Evolutionary conservation across 1,284 basidiomycete species (phyloP), one percentile per base, ranked within the genome.

Genomic region (Uromyces viciae-fabae): DNA sequence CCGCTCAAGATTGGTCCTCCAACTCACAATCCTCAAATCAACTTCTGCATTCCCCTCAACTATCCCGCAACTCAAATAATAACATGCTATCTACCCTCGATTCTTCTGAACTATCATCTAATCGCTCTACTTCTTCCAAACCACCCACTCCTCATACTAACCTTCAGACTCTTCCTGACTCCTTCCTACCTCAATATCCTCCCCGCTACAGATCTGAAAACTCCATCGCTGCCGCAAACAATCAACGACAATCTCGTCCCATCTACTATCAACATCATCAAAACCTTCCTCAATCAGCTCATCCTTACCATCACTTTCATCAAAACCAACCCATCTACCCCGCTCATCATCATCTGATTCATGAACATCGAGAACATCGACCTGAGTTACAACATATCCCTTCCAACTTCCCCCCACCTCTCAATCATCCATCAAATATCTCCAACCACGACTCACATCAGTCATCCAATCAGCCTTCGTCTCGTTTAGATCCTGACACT

Each of bases 261-360:
- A 33, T 54, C 69, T 72, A 72, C 69, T 72, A 72, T 19, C 69
- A 72, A 28, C 49, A 43, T 49, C 28, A 77, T 46, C 31, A 58
- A n/a, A 31, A n/a, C 14, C 75, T 66, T 28, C 60, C 33, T 36
- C 58, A 64, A 36, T 36, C 56, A 49, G 15, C 22, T 73, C 46
- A 49, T 56, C 56, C 9, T 58, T 43, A 56, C 52, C 74, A 31
- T 42, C 74, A 78, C 25, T 40, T 52, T 8, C 71, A 54, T 56
- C 71, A 54, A 14, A 14, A 52, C 33, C 28, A n/a, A 54, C 2
- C 49, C 31, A 25, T 56, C 38, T 73, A 73, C 71, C 71, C 69
- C 33, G 15, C 43, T 46, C 69, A 40, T 52, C 49, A n/a, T 14
- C 49, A n/a, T n/a, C n/a, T n/a, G 14, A 52, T n/a, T 52, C 14